Percentiles rank a stretch among this genome's conserved stretches.
phyloP scores from a whole-genome alignment of 352 stramenopile species.

The Phytophthora sp. region DNA sequence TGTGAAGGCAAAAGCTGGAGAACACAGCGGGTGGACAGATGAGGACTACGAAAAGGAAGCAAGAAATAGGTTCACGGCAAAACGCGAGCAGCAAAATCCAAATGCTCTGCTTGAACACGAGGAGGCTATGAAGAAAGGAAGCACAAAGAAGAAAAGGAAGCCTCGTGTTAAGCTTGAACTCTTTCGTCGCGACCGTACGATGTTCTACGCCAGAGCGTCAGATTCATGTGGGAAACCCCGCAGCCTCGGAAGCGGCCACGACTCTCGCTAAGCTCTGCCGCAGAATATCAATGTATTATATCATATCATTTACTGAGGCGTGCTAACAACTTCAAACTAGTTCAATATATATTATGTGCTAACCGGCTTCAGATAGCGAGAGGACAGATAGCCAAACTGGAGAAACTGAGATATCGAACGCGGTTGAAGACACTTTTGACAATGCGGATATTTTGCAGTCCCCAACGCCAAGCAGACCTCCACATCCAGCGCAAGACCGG shows the following conservation, averaged over 20 bases:
- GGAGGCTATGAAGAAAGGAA: background rate
- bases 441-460: too few species aligned
- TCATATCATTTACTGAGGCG: too few species aligned
- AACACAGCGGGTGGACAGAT: background rate
- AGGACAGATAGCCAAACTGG: too few species aligned
- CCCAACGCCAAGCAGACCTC: too few species aligned
- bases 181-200: background rate
- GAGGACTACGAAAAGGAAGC: background rate
- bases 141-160: background rate
- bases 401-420: too few species aligned
- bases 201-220: background rate
- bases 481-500: too few species aligned
- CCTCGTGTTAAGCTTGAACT: background rate
- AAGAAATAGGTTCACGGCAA: background rate
- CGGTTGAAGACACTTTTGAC: too few species aligned
- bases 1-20: background rate
- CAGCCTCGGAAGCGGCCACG: background rate
- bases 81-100: background rate
- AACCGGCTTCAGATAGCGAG: too few species aligned
- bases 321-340: too few species aligned
- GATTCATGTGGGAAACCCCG: background rate
- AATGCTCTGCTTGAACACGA: background rate
- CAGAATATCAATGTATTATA: too few species aligned
- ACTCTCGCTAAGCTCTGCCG: background rate
- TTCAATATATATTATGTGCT: too few species aligned